Evolutionary conservation across 306 rosid species (phyloP).

Genomic region (Corylus avellana): DNA sequence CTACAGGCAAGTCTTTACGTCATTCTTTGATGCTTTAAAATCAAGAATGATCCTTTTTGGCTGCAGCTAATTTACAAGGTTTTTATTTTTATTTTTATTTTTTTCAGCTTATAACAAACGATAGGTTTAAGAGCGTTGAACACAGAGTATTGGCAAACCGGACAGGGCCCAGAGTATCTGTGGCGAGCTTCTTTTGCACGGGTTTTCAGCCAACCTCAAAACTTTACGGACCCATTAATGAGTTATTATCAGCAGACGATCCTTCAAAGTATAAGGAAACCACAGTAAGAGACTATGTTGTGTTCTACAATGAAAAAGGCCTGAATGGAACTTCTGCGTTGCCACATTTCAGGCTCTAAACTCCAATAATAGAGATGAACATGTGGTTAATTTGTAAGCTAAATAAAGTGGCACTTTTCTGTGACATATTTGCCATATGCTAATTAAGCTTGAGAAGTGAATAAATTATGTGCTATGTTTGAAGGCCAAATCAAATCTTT

Average conservation of each 20-base stretch:
- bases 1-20: constrained; percentile 2
- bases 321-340: constrained; percentile 3
- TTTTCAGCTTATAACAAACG: constrained; percentile 32
- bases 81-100: not conserved
- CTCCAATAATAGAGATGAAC: not conserved
- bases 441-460: not conserved
- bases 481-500: not conserved
- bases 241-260: constrained; percentile 26
- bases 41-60: not conserved
- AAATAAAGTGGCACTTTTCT: no score
- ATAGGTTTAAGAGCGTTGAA: constrained; percentile 35
- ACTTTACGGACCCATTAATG: constrained; percentile 27
- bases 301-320: not conserved
- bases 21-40: not conserved
- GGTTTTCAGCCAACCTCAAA: not conserved
- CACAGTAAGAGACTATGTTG: constrained; percentile 1
- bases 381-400: no score
- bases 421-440: not conserved
- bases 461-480: not conserved
- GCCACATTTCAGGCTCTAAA: constrained; percentile 17
- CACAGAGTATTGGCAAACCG: constrained; percentile 34
- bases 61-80: not conserved
- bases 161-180: constrained; percentile 13
- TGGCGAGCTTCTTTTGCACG: constrained; percentile 32
- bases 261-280: constrained; percentile 30